Conservation (phyloP, 179 eudicot genomes). For the Camellia oleifera region DNA sequence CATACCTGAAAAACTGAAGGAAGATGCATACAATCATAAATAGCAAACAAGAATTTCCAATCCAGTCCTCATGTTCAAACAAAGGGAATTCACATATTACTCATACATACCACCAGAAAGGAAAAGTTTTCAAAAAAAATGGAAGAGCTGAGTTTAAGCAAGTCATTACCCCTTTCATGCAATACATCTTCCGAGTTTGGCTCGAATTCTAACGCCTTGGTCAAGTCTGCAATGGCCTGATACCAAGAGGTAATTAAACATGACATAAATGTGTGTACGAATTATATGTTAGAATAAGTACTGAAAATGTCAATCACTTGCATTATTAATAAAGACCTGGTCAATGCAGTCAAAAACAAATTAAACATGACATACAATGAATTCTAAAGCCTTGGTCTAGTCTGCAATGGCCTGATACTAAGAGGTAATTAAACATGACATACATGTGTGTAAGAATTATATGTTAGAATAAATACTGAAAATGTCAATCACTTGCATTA, state of each 20-base stretch:
- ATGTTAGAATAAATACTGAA: neutral
- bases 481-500: neutral
- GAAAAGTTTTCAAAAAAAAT: neutral
- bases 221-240: slow-evolving; percentile 94
- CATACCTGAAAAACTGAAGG: neutral
- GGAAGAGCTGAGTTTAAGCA: slow-evolving; percentile 12
- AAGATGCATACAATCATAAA: neutral
- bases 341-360: neutral
- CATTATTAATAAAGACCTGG: neutral
- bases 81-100: neutral
- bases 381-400: no score
- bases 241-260: slow-evolving; percentile 4
- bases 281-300: neutral
- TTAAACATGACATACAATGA: neutral
- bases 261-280: neutral
- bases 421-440: neutral
- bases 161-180: slow-evolving; percentile 85
- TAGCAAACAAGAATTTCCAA: neutral
- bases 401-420: no score
- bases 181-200: slow-evolving; percentile 80
- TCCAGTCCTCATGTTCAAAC: neutral
- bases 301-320: no score
- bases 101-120: neutral
- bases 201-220: slow-evolving; percentile 89
- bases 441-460: neutral